Conservation (phyloP, 164 flowering plant genomes). For the Vitis cinerea region DNA sequence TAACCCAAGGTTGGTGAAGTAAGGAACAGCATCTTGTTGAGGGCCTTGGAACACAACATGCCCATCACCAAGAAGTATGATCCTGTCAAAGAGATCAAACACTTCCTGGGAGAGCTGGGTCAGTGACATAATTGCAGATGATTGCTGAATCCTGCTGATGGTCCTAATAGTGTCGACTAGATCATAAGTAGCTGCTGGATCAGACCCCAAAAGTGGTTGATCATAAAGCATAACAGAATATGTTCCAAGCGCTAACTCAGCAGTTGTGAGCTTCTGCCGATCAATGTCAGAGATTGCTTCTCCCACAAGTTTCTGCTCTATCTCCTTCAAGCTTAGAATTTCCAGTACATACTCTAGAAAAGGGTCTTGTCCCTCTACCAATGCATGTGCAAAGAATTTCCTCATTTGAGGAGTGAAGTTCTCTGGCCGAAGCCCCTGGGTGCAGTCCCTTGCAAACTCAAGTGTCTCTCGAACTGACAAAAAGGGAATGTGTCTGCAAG, state of each 20-base stretch:
- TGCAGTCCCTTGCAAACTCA: conserved; percentile 38
- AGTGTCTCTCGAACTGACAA: conserved; percentile 31
- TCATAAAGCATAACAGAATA: conserved; percentile 30
- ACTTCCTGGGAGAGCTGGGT: conserved; percentile 27
- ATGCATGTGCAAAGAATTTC: conserved; percentile 37
- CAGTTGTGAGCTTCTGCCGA: conserved; percentile 32
- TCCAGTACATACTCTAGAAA: conserved; percentile 27
- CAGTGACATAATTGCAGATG: conserved; percentile 31
- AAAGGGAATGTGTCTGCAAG: conserved; percentile 25
- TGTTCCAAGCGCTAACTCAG: conserved; percentile 31
- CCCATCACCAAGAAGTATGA: conserved; percentile 26
- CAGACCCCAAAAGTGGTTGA: conserved; percentile 32
- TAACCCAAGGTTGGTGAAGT: conserved; percentile 30
- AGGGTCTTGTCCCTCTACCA: conserved; percentile 38
- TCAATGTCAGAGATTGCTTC: conserved; percentile 26
- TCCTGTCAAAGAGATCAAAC: conserved; percentile 27
- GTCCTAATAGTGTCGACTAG: conserved; percentile 26
- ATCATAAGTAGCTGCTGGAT: conserved; percentile 22
- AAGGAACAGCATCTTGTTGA: conserved; percentile 25
- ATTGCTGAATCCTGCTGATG: conserved; percentile 32
- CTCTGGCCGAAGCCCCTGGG: conserved; percentile 33
- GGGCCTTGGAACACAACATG: conserved; percentile 27
- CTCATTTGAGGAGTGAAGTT: conserved; percentile 40
- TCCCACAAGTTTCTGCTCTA: conserved; percentile 26
- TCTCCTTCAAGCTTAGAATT: conserved; percentile 25